Base-by-base conservation (phyloP, 2,329 filamentous ascomycete genomes). In the Cladosporium sp. region DNA sequence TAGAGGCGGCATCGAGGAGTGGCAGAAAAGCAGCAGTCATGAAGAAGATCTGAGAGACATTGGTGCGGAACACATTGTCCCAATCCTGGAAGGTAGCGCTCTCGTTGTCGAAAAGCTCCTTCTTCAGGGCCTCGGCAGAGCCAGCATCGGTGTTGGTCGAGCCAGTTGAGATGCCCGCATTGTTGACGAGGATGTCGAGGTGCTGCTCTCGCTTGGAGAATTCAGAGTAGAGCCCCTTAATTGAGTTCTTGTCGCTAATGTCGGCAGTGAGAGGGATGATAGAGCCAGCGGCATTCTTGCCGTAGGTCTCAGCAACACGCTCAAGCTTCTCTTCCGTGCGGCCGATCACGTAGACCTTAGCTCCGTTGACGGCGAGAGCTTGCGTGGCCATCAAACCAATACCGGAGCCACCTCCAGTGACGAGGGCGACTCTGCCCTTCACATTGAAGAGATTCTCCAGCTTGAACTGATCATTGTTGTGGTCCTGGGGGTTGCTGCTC, bases 321-420 rank as follows among this genome's bases (percentile, higher is more conserved):
- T 76, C 70, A 6, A 77, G 70, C 65, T 76, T 77, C 55, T 77
- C 74, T 51, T 71, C 62, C 9, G 71, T 75, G 18, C 74, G 69
- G 38, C 74, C 74, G 16, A 71, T 68, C 56, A 77, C 75, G 61
- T 77, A 77, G 19, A 76, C 73, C 60, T 76, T 76, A 31, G 66
- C 66, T 2, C 65, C 65, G 54, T 68, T 68, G 43, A 62, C 56
- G 19, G 57, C 58, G 31, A 60, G 55, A 9, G 44, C 63, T 53
- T 28, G 48, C 14, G 69, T 70, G 38, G 69, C 64, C 74, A 77
- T 77, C 53, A 76, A 58, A 18, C 74, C 74, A 54, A 77, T 76
- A 10, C 74, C 74, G 6, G 67, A 70, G 35, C 73, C 74, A 48
- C 72, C 74, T 34, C 74, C 56, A 2, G 72, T 73, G 2, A 74